phyloP scores from a whole-genome alignment of 495 filamentous ascomycete species.

The Penicillium coprophilum region DNA sequence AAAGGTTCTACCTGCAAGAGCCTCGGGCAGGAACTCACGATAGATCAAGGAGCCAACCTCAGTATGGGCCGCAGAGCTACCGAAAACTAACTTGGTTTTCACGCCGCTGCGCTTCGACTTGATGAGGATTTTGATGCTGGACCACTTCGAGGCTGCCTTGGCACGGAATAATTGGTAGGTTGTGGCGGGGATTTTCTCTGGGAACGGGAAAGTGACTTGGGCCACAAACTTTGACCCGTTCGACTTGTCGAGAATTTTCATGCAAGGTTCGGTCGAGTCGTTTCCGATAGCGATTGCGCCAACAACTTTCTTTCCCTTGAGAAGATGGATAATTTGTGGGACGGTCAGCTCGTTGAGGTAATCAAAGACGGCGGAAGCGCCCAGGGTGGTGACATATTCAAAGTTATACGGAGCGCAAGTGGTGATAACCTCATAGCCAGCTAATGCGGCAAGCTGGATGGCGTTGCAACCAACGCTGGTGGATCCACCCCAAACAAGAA shows the following conservation, averaged over 20 bases:
- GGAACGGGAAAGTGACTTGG: constrained; percentile 10
- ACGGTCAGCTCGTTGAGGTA: constrained; percentile 45
- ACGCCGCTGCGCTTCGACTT: constrained; percentile 14
- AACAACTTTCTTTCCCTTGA: constrained; percentile 7
- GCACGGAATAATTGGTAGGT: not conserved
- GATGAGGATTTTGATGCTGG: constrained; percentile 1
- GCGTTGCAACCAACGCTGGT: constrained; percentile 58
- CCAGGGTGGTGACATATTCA: constrained; percentile 50
- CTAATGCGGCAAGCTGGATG: constrained; percentile 59
- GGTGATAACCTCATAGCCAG: constrained; percentile 59
- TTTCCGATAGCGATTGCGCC: constrained; percentile 14
- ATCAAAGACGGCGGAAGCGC: constrained; percentile 59
- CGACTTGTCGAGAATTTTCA: constrained; percentile 15
- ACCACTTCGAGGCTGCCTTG: not conserved
- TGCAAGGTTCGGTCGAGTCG: constrained; percentile 12
- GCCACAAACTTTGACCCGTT: constrained; percentile 22
- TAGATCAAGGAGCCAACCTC: constrained; percentile 31
- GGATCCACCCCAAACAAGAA: constrained; percentile 50
- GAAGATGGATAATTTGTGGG: constrained; percentile 22
- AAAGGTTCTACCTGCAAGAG: constrained; percentile 24
- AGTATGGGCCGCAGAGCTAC: constrained; percentile 21
- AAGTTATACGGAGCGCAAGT: constrained; percentile 57
- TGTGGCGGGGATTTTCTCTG: not conserved
- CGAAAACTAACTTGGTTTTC: constrained; percentile 18
- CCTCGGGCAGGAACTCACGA: constrained; percentile 33